Evolutionary conservation across 2,329 filamentous ascomycete species (phyloP), one percentile per base, ranked within the genome.

Genomic region (Coniochaeta prunicola): DNA sequence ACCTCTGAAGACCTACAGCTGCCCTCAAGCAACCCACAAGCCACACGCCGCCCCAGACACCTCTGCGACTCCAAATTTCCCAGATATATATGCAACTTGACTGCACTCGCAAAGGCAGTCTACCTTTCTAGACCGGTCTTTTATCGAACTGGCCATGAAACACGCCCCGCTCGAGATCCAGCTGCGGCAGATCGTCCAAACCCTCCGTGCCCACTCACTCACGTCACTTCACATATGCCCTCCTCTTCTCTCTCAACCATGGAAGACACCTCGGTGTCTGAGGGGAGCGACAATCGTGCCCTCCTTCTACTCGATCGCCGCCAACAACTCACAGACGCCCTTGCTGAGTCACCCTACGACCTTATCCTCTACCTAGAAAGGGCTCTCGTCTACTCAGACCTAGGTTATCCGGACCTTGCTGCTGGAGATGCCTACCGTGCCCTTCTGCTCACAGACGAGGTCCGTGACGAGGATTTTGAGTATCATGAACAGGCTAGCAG

Each of bases 351-450:
- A 4, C 80, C 85, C 1, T 88, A 87, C 67, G 84, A 89, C 65
- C 71, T 85, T 36, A 77, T 89, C 58, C 76, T 88, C 8, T 88
- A 87, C 64, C 77, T 90, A 58, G 81, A 88, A 63, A 84, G 92
- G 33, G 91, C 91, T 26, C 76, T 82, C 34, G 77, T 89, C 45
- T 86, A 97, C 71, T 82, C 86, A 17, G 77, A 85, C 53, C 80
- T 97, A 53, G 90, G 86, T 38, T 97, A 96, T 71, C 91, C 91
- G 0, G 94, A 99, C 71, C 83, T 99, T 40, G 92, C 92, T 5
- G 87, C 88, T 12, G 91, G 91, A 34, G 92, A 97, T 77, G 91
- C 91, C 5, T 97, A 97, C 71, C 88, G 89, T 58, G 92, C 92
- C 1, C 80, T 97, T n/a, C 82, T 96, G 4, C 77, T 99, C 53